These are phyloP conservation scores for Corylus heterophylla DNA, from an alignment of 306 rosid species.

Conservation along the genomic window DNA sequence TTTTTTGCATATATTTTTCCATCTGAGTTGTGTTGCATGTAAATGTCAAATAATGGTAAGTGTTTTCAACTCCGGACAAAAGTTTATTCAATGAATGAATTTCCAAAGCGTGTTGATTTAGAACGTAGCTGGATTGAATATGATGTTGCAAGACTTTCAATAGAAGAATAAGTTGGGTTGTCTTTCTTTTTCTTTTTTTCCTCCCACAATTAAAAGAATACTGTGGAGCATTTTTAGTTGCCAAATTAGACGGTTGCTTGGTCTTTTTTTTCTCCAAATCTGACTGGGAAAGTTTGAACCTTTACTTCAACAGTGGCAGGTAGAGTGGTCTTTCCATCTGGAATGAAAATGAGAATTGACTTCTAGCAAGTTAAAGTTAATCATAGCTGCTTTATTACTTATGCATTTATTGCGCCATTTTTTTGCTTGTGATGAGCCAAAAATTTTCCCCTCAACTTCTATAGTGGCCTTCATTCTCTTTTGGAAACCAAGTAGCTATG, in stretches of 20 bases:
- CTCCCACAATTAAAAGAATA: background rate
- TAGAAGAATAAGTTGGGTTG: background rate
- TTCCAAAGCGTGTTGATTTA: background rate
- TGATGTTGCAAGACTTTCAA: background rate
- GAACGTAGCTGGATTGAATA: slow-evolving; percentile 15
- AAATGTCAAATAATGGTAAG: background rate
- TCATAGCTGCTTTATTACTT: background rate
- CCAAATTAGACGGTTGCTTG: background rate
- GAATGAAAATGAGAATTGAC: background rate
- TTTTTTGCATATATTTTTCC: background rate
- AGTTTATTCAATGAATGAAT: background rate
- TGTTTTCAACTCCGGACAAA: background rate
- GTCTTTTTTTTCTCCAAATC: background rate
- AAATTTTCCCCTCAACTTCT: background rate
- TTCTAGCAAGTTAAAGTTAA: background rate
- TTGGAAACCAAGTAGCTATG: background rate
- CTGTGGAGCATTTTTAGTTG: background rate
- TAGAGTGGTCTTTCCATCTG: background rate
- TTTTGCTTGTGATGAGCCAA: background rate
- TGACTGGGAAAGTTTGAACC: background rate
- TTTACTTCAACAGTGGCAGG: background rate
- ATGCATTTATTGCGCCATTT: background rate
- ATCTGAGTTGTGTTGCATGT: background rate
- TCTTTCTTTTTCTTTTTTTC: background rate
- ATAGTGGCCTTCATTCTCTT: background rate